These are phyloP conservation scores for Leucocoprinus sp. DNA, from an alignment of 768 basidiomycete species.

Conservation along the genomic window DNA sequence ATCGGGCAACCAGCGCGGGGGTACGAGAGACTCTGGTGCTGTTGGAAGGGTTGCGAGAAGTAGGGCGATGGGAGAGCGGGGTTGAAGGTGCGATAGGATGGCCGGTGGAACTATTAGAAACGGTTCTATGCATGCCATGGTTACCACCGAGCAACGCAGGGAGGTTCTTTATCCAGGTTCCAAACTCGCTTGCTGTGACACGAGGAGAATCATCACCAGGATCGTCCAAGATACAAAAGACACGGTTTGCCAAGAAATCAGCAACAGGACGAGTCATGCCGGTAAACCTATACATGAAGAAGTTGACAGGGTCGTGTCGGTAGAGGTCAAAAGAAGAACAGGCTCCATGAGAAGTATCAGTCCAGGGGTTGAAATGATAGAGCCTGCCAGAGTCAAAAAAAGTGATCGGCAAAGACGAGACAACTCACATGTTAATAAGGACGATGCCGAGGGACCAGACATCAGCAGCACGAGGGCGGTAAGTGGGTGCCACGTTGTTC, in stretches of 20 bases:
- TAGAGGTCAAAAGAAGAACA: slow-evolving; percentile 79
- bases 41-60: slow-evolving; percentile 52
- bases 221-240: slow-evolving; percentile 75
- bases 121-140: slow-evolving; percentile 47
- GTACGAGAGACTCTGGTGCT: slow-evolving; percentile 39
- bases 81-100: slow-evolving; percentile 54
- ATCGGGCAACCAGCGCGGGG: slow-evolving; percentile 44
- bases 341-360: slow-evolving; percentile 78
- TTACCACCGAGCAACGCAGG: slow-evolving; percentile 54
- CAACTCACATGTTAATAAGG: slow-evolving; percentile 88
- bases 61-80: slow-evolving; percentile 64
- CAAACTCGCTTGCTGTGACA: slow-evolving; percentile 77
- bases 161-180: slow-evolving; percentile 78
- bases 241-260: slow-evolving; percentile 72
- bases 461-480: slow-evolving; percentile 90
- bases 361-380: slow-evolving; percentile 98
- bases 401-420: slow-evolving; percentile 10
- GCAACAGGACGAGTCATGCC: slow-evolving; percentile 87
- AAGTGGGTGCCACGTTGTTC: slow-evolving; percentile 93
- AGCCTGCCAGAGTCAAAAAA: slow-evolving; percentile 56
- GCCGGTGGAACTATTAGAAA: slow-evolving; percentile 56
- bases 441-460: slow-evolving; percentile 99
- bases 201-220: slow-evolving; percentile 57
- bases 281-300: slow-evolving; percentile 85
- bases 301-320: slow-evolving; percentile 68